Base-by-base conservation (phyloP, 2,329 filamentous ascomycete species). In the Cercospora zeae-maydis region DNA sequence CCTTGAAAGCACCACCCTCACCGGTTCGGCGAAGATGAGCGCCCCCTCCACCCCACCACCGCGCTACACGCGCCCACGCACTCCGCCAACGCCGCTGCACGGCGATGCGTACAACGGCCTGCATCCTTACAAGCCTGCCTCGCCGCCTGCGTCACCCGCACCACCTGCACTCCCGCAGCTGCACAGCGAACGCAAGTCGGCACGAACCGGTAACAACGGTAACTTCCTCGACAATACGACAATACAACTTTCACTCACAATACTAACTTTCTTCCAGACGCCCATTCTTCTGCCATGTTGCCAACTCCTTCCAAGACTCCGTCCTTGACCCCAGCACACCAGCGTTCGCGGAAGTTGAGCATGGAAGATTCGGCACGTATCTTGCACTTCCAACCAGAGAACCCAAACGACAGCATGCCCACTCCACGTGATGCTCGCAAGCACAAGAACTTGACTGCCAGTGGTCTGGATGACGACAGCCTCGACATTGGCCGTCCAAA, bases 291-390 rank as follows among this genome's bases (percentile, higher is more conserved):
- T 19, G 36, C 16, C 66, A 89, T 90, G 83, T 84, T 93, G 51
- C 89, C 88, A 14, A 93, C 91, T 2, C 91, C 91, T 1, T 84
- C 86, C 67, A 93, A 93, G 79, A 93, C 91, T 2, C 91, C 85
- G 2, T 59, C 64, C 7, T 47, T 83, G 83, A 75, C 66, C 37
- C 62, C 67, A 16, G 36, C 67, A 14, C 63, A 55, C n/a, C 91
- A 89, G 79, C 83, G 83, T 66, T 72, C 77, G 2, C 71, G 75
- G 36, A 67, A 74, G 49, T 71, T 75, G 13, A 77, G 81, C 62
- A 70, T 82, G 57, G 76, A 78, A 55, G 73, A 78, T 4, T 80
- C 83, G 36, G 81, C 84, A 30, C 82, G 85, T 63, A 77, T 82
- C 30, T 65, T 76, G 30, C 71, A 69, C 85, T 71, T 81, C 80